phyloP scores from a whole-genome alignment of 306 rosid genomes.

The Malus sylvestris region DNA sequence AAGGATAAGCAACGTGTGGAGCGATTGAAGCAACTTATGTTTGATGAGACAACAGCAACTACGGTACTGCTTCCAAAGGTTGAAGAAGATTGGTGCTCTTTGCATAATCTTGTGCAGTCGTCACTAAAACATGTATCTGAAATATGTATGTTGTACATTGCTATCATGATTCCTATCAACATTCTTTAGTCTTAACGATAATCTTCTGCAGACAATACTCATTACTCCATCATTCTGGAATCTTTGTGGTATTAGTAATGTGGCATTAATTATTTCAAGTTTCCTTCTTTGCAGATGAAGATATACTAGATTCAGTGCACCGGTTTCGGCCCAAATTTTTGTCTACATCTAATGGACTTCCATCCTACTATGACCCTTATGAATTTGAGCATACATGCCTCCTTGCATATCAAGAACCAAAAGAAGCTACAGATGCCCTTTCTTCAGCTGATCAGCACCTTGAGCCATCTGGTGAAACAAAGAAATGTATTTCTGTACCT shows the following conservation, averaged over 20 bases:
- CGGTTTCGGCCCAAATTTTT: conserved; percentile 66
- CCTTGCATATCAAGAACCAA: conserved; percentile 24
- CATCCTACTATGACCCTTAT: conserved; percentile 42
- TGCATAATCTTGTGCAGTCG: conserved; percentile 61
- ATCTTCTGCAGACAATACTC: background rate
- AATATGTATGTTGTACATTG: conserved; percentile 48
- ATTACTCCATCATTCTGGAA: background rate
- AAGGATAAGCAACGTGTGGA: conserved; percentile 59
- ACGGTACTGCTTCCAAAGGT: conserved; percentile 22
- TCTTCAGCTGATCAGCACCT: conserved; percentile 30
- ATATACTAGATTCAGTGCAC: conserved; percentile 57
- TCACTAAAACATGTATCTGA: conserved; percentile 61
- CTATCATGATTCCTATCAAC: conserved; percentile 5
- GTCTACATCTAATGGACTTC: conserved; percentile 42
- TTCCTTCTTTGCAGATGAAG: conserved; percentile 49
- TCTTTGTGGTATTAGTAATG: background rate
- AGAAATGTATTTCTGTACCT: conserved; percentile 48
- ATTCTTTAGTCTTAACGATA: background rate
- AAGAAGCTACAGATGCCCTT: conserved; percentile 34
- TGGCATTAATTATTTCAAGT: background rate
- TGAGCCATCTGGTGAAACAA: conserved; percentile 40
- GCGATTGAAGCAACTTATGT: conserved; percentile 47
- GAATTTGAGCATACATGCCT: conserved; percentile 53
- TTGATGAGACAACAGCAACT: conserved; percentile 31
- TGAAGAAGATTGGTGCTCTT: conserved; percentile 77